Percentiles rank a stretch among this genome's conserved stretches.
phyloP scores from a whole-genome alignment of 495 filamentous ascomycete species.

The Daldinia bambusicola region DNA sequence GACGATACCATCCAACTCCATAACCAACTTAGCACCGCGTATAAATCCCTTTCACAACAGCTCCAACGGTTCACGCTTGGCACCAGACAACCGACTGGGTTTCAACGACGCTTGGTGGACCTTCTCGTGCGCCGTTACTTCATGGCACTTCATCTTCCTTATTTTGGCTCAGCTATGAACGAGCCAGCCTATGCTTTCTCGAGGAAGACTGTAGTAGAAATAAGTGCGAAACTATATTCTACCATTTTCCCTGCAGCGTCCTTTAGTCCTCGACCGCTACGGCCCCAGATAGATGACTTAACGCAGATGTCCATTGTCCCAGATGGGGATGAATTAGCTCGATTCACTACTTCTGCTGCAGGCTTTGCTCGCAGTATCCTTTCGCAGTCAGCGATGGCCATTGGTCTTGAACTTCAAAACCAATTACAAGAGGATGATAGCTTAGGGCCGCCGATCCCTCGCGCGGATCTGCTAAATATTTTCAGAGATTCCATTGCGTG shows the following conservation, averaged over 20 bases:
- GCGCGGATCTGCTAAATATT: slow-evolving; percentile 60
- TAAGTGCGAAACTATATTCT: slow-evolving; percentile 61
- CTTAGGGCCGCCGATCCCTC: slow-evolving; percentile 53
- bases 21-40: slow-evolving; percentile 51
- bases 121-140: slow-evolving; percentile 60
- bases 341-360: slow-evolving; percentile 52
- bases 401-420: slow-evolving; percentile 59
- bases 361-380: slow-evolving; percentile 56
- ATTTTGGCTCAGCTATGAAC: slow-evolving; percentile 45
- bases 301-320: slow-evolving; percentile 4
- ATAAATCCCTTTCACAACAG: slow-evolving; percentile 51
- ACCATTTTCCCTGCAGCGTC: slow-evolving; percentile 51
- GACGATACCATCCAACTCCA: slow-evolving; percentile 50
- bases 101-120: slow-evolving; percentile 54
- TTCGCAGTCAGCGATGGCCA: slow-evolving; percentile 55
- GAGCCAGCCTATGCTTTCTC: slow-evolving; percentile 63
- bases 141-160: slow-evolving; percentile 62
- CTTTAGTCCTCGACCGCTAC: slow-evolving; percentile 23
- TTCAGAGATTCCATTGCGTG: slow-evolving; percentile 59
- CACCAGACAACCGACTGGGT: slow-evolving; percentile 46
- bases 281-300: slow-evolving; percentile 2
- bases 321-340: slow-evolving; percentile 49
- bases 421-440: slow-evolving; percentile 63
- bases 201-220: slow-evolving; percentile 60
- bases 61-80: slow-evolving; percentile 48